These are phyloP conservation scores for Fragaria nilgerrensis DNA, from an alignment of 306 rosid genomes.

Conservation along the genomic window DNA sequence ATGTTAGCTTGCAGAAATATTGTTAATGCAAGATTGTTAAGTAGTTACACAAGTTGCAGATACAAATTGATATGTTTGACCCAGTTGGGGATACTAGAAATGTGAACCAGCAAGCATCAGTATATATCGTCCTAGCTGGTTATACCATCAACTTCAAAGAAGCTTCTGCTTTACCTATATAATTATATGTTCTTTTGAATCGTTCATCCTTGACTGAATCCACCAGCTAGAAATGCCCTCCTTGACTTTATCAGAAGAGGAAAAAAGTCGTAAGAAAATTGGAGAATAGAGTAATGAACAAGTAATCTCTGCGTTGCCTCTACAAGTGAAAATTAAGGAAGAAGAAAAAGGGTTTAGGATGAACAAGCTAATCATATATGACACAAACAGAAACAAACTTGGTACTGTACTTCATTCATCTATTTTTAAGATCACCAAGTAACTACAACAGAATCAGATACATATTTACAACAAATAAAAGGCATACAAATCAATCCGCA, in stretches of 20 bases:
- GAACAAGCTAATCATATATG: not conserved
- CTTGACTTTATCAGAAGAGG: not conserved
- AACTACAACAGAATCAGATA: not conserved
- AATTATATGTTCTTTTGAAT: not conserved
- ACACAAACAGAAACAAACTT: not conserved
- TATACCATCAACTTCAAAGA: not conserved
- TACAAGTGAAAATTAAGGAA: not conserved
- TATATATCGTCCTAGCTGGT: not conserved
- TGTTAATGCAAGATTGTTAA: not conserved
- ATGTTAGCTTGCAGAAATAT: not conserved
- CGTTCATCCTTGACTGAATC: not conserved
- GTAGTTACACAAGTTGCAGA: not conserved
- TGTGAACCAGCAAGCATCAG: not conserved
- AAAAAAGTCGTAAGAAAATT: not conserved
- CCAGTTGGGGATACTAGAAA: not conserved
- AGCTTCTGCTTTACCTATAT: not conserved
- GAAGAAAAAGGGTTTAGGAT: not conserved
- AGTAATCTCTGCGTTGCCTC: not conserved
- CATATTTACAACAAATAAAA: not conserved
- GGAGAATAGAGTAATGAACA: not conserved
- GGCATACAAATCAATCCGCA: not conserved
- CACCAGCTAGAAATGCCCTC: not conserved
- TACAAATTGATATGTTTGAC: not conserved
- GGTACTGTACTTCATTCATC: not conserved
- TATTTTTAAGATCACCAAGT: not conserved